These are phyloP conservation scores for Asterophora lycoperdoides DNA, from an alignment of 768 basidiomycete species.

Conservation along the genomic window DNA sequence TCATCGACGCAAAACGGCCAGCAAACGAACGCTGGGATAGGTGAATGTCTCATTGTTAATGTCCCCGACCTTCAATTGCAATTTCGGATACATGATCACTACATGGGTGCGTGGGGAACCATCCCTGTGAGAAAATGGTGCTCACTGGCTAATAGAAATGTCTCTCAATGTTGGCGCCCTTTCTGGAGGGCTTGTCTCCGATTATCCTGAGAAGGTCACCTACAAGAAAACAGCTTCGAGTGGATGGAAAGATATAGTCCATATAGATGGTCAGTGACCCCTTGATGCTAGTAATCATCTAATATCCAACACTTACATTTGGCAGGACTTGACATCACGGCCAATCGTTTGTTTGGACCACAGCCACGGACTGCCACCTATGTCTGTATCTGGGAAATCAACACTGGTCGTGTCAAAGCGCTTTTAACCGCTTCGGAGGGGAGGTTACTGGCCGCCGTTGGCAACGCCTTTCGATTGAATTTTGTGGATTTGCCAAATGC, in stretches of 20 bases:
- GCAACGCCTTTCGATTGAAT: constrained; percentile 59
- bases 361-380: constrained; percentile 82
- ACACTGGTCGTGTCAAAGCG: constrained; percentile 59
- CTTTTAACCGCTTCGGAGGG: constrained; percentile 52
- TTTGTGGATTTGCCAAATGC: constrained; percentile 77
- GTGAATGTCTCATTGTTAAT: constrained; percentile 49
- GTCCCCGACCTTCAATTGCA: constrained; percentile 72
- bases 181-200: constrained; percentile 42
- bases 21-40: constrained; percentile 36
- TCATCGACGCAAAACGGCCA: constrained; percentile 29
- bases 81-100: constrained; percentile 79
- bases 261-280: constrained; percentile 41
- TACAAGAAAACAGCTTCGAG: constrained; percentile 17
- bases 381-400: constrained; percentile 90
- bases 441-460: constrained; percentile 46
- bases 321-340: constrained; percentile 71
- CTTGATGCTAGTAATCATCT: background rate
- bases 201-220: constrained; percentile 43
- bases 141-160: constrained; percentile 52
- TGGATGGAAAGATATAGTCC: constrained; percentile 34
- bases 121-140: background rate
- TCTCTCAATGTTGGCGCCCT: constrained; percentile 68
- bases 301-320: background rate
- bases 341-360: constrained; percentile 87
- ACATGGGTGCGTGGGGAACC: constrained; percentile 55